Base-by-base conservation (phyloP, 2,329 filamentous ascomycete species). In the Penicillium verrucosum region DNA sequence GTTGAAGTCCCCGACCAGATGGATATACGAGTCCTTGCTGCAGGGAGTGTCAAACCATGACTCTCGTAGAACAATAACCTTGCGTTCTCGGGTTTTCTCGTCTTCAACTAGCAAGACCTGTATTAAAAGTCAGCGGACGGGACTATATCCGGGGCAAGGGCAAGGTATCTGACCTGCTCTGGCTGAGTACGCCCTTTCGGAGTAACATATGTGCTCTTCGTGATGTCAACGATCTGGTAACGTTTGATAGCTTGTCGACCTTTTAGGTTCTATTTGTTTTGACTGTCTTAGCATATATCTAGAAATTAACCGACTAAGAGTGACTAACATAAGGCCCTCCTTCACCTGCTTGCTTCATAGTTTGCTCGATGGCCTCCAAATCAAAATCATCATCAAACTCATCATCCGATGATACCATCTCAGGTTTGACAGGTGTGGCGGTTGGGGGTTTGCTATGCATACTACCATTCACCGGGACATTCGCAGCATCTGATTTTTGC, bases 21-120 rank as follows among this genome's bases (percentile, higher is more conserved):
- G 92, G 40, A 97, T 87, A 69, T 89, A 93, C 0, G 89, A 86
- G 32, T 89, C 87, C 42, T 83, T 79, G 36, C 84, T 86, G 38
- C 89, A 90, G 30, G 88, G 84, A 7, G 90, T 96, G 46, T 93
- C 89, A 60, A 85, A 83, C 94, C 94, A 99, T 47, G 90, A 89
- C 56, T 90, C 90, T 57, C 93, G 86, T 34, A 99, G 82, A 51
- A 87, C 84, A 30, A 97, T 86, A 1, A 84, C 85, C 65, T 83
- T 88, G 60, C 82, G 80, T 7, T 78, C 74, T 58, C 88, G 86
- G 0, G 83, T 86, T 57, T 82, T 85, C 64, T 97, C 92, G 50
- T 89, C 86, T 74, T 92, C 86, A 27, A 96, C 89, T n/a, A 89
- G 75, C 4, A 99, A 78, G 43, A 95, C 82, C 89, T 95, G 56